Percentiles rank a stretch among this genome's conserved stretches.
Evolutionary conservation across 371 early-diverging fungal genomes (phyloP).

Genomic region (Actinomortierella wolfii): DNA sequence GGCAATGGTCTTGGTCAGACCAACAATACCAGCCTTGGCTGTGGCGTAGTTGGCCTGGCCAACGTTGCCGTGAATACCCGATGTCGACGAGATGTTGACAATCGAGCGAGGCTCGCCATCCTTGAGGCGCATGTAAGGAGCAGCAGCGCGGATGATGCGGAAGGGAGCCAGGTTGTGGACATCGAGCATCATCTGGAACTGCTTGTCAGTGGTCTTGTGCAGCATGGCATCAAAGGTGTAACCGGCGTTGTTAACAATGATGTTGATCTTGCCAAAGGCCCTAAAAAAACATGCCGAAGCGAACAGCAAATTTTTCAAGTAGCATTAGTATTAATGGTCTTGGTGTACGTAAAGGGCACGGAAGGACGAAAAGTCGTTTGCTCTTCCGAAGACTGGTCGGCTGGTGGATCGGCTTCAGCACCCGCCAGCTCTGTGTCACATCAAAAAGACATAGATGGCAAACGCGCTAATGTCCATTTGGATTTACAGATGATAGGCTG

Average conservation of each 20-base stretch:
- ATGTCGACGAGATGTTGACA: constrained; percentile 69
- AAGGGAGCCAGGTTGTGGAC: constrained; percentile 75
- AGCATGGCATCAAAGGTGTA: constrained; percentile 74
- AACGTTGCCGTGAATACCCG: constrained; percentile 72
- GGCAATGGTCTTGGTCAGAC: constrained; percentile 66
- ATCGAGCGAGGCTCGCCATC: constrained; percentile 50
- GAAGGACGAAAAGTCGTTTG: too few species aligned
- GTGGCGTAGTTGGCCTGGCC: constrained; percentile 67
- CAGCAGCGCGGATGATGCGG: constrained; percentile 69
- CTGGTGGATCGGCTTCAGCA: too few species aligned
- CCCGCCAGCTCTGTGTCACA: too few species aligned
- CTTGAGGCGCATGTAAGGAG: constrained; percentile 55
- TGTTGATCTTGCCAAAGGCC: constrained; percentile 71
- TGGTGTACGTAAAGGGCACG: too few species aligned
- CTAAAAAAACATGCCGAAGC: too few species aligned
- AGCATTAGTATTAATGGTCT: too few species aligned
- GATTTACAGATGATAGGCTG: too few species aligned
- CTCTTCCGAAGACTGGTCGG: too few species aligned
- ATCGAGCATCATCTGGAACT: constrained; percentile 69
- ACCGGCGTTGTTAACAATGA: constrained; percentile 76
- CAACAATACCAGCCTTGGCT: constrained; percentile 63
- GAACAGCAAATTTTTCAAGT: too few species aligned
- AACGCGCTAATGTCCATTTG: too few species aligned
- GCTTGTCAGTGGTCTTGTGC: constrained; percentile 73
- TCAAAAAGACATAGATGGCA: too few species aligned